These are phyloP conservation scores for Platismatia glauca DNA, from an alignment of 495 filamentous ascomycete species.

Conservation along the genomic window DNA sequence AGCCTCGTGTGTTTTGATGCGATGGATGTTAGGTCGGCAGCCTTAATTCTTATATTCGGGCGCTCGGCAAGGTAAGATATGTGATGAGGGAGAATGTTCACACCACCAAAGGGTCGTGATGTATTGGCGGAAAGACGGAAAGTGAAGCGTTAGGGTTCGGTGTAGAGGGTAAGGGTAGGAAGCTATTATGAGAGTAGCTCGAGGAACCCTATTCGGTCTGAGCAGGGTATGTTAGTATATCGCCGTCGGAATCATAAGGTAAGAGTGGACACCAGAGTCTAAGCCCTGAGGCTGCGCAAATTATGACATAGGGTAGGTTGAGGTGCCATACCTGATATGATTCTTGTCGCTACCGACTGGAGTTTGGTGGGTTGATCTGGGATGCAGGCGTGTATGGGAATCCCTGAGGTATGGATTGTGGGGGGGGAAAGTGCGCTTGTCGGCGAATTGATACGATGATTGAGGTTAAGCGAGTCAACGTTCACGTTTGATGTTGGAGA, in stretches of 20 bases:
- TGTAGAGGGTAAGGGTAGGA: not conserved
- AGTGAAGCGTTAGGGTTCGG: not conserved
- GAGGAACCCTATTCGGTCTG: not conserved
- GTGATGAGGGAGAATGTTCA: constrained; percentile 1
- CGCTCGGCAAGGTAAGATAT: not conserved
- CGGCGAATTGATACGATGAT: not conserved
- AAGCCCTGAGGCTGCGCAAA: constrained; percentile 21
- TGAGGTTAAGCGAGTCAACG: not conserved
- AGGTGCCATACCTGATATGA: constrained; percentile 4
- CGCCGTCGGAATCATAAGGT: not conserved
- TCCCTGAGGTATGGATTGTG: constrained; percentile 6
- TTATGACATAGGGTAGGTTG: not conserved
- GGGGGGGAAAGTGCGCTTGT: constrained; percentile 11
- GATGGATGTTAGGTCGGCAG: not conserved
- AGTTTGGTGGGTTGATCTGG: not conserved
- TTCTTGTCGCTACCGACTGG: not conserved
- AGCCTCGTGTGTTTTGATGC: constrained; percentile 7
- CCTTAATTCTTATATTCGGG: not conserved
- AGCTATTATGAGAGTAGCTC: not conserved
- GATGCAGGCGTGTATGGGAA: constrained; percentile 5
- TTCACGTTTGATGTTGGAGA: not conserved
- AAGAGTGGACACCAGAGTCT: not conserved
- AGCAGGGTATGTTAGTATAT: constrained; percentile 4
- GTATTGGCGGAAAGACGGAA: not conserved
- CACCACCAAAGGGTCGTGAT: not conserved